A percentile compares a stretch with the other conserved stretches of the same genome.
Evolutionary conservation across 768 basidiomycete genomes (phyloP).

Genomic region (Trametes maxima): DNA sequence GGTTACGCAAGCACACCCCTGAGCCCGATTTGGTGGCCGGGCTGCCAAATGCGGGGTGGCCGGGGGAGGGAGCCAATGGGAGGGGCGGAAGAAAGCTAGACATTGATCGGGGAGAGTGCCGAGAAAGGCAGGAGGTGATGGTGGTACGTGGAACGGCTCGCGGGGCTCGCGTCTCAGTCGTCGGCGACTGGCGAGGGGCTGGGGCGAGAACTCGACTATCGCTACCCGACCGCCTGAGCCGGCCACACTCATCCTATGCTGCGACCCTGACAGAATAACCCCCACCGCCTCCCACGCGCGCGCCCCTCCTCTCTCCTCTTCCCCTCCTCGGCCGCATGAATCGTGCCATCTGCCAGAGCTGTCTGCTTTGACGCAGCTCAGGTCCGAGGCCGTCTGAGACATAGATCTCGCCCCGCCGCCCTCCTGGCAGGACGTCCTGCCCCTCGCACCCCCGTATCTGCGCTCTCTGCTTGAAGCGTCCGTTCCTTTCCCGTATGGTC

Average conservation of each 20-base stretch:
- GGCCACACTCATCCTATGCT: neutral
- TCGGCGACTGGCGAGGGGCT: too few species aligned
- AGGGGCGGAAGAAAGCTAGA: neutral
- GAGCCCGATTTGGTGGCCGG: neutral
- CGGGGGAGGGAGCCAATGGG: neutral
- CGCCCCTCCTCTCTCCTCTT: neutral
- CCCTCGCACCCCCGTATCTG: neutral
- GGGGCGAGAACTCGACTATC: too few species aligned
- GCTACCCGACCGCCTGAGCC: neutral
- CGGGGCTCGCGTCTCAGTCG: too few species aligned
- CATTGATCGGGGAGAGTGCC: neutral
- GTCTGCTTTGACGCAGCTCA: conserved; percentile 14
- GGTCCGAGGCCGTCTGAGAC: neutral
- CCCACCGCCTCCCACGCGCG: neutral
- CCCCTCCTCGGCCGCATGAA: conserved; percentile 12
- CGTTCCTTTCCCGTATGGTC: neutral
- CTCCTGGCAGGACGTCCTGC: neutral
- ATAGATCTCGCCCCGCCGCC: neutral
- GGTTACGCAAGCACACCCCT: neutral
- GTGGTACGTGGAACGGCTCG: neutral
- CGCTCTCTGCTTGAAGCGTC: neutral
- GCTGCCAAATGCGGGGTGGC: neutral
- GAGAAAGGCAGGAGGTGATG: neutral
- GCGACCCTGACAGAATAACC: neutral
- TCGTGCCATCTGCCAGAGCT: neutral